Conservation (phyloP, 495 filamentous ascomycete genomes). For the Penicillium paxilli region DNA sequence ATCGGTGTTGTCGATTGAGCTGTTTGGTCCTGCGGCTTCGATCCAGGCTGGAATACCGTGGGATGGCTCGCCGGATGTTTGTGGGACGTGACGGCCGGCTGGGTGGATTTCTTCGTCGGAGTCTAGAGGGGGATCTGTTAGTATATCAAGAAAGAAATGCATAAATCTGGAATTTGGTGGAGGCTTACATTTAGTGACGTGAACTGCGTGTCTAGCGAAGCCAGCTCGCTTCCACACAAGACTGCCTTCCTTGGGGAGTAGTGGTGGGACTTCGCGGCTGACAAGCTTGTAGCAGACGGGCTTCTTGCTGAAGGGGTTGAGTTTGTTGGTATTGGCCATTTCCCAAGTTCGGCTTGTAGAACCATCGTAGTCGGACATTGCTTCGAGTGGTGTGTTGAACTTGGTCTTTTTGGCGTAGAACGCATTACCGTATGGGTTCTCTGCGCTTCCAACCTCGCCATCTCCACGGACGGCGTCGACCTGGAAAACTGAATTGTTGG, state of each 20-base stretch:
- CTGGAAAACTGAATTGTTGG: constrained; percentile 48
- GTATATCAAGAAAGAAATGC: background rate
- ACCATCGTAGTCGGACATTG: constrained; percentile 80
- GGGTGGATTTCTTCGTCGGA: constrained; percentile 85
- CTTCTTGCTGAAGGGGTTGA: constrained; percentile 84
- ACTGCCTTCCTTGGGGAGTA: constrained; percentile 82
- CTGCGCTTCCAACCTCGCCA: constrained; percentile 71
- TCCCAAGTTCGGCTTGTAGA: constrained; percentile 84
- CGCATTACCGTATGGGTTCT: constrained; percentile 93
- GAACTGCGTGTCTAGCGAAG: constrained; percentile 87
- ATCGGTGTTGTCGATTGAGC: constrained; percentile 79
- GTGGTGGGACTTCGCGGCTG: constrained; percentile 73
- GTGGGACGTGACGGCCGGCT: constrained; percentile 90
- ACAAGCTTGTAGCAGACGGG: constrained; percentile 91
- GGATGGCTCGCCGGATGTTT: constrained; percentile 84
- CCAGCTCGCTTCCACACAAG: constrained; percentile 93
- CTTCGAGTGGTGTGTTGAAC: constrained; percentile 69
- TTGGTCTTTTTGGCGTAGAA: constrained; percentile 90
- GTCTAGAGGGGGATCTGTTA: constrained; percentile 49
- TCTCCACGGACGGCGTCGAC: constrained; percentile 28
- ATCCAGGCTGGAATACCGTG: constrained; percentile 83
- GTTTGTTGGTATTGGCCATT: constrained; percentile 79
- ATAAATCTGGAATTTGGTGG: background rate
- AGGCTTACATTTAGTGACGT: constrained; percentile 83
- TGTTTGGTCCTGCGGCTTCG: constrained; percentile 59